Evolutionary conservation across 495 filamentous ascomycete genomes (phyloP).

Genomic region (Xylaria venustula): DNA sequence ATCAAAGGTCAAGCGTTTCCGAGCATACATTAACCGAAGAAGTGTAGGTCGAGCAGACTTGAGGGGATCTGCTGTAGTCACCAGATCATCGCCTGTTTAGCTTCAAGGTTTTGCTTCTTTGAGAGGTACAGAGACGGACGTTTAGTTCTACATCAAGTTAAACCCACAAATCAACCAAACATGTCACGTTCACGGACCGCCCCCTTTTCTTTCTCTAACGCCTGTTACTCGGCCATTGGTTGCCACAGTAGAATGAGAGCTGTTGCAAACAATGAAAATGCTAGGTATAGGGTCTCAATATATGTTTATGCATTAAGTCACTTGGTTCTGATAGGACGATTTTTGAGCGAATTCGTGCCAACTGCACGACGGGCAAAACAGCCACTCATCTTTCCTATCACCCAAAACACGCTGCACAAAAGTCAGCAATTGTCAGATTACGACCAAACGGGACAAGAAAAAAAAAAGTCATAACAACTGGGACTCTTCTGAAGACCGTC

Average conservation of each 20-base stretch:
- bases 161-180: background rate
- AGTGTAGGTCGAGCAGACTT: background rate
- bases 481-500: no score
- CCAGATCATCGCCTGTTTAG: background rate
- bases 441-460: background rate
- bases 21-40: background rate
- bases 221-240: background rate
- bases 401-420: background rate
- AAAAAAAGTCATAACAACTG: no score
- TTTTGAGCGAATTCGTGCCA: constrained; percentile 10
- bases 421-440: background rate
- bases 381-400: constrained; percentile 4
- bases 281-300: background rate
- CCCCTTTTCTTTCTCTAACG: constrained; percentile 14
- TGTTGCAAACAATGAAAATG: background rate
- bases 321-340: background rate
- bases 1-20: background rate
- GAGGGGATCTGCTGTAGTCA: background rate
- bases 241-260: background rate
- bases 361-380: background rate
- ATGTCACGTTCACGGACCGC: constrained; percentile 3
- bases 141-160: background rate
- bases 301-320: constrained; percentile 4
- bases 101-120: background rate
- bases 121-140: background rate